phyloP scores from a whole-genome alignment of 2,329 filamentous ascomycete genomes.

The Cladosporium colombiae region DNA sequence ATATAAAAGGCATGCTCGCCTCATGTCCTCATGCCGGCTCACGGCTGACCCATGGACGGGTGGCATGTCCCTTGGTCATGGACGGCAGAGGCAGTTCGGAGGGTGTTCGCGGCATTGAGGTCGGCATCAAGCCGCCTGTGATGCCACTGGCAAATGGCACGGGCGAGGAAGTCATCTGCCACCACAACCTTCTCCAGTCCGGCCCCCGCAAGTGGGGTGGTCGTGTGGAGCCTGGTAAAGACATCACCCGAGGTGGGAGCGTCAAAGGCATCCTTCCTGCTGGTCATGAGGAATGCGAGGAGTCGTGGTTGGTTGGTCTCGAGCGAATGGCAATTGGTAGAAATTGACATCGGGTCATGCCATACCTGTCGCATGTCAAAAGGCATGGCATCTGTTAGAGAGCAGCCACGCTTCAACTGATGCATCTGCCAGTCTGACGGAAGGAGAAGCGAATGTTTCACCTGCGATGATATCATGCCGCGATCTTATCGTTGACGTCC shows the following conservation, averaged over 20 bases:
- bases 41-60: not conserved
- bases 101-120: slow-evolving; percentile 4
- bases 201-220: slow-evolving; percentile 5
- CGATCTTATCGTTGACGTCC: not conserved
- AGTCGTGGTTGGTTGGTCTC: not conserved
- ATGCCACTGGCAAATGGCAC: slow-evolving; percentile 4
- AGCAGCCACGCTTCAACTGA: not conserved
- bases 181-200: not conserved
- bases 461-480: not conserved
- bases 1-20: not conserved
- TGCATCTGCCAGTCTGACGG: not conserved
- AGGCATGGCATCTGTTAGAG: not conserved
- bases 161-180: slow-evolving; percentile 3
- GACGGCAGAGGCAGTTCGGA: not conserved
- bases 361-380: not conserved
- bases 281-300: not conserved
- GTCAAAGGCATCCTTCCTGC: not conserved
- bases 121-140: not conserved
- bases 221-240: not conserved
- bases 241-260: not conserved
- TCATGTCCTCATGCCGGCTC: slow-evolving; percentile 3
- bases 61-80: not conserved
- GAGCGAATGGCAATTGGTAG: not conserved
- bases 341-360: not conserved
- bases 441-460: not conserved